These are phyloP conservation scores for Malassezia sympodialis DNA, from an alignment of 1,284 basidiomycete genomes.

Conservation along the genomic window DNA sequence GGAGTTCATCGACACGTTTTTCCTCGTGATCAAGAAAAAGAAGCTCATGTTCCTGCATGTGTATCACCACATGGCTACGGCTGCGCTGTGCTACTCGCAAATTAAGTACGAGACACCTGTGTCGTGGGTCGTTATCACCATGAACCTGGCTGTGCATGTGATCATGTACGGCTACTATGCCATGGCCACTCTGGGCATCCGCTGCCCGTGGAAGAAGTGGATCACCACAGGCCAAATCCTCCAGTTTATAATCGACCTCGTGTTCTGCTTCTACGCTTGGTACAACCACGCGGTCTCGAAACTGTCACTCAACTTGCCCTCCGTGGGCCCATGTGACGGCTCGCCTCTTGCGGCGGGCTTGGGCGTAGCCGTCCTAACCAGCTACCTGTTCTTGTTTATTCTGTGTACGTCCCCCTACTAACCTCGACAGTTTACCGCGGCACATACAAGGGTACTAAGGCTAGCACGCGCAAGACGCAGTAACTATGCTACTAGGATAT, in stretches of 20 bases:
- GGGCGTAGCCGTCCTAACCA: constrained; percentile 75
- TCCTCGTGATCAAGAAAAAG: constrained; percentile 95
- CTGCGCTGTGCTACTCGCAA: constrained; percentile 84
- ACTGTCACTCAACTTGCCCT: constrained; percentile 56
- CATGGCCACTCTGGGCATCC: constrained; percentile 33
- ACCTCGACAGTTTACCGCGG: constrained; percentile 36
- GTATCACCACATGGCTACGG: constrained; percentile 98
- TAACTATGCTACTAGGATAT: too few species aligned
- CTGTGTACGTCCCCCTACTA: constrained; percentile 12
- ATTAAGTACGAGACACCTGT: constrained; percentile 64
- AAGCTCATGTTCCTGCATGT: constrained; percentile 84
- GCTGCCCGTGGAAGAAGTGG: constrained; percentile 74
- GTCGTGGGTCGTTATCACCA: constrained; percentile 87
- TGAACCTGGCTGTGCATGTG: constrained; percentile 91
- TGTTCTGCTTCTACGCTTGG: constrained; percentile 14
- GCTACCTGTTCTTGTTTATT: constrained; percentile 55
- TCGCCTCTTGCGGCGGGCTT: constrained; percentile 76
- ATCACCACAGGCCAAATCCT: constrained; percentile 86
- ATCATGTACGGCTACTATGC: constrained; percentile 63
- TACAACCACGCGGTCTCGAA: constrained; percentile 43
- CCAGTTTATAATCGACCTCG: constrained; percentile 22
- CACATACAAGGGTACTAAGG: constrained; percentile 44
- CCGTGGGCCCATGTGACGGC: constrained; percentile 71
- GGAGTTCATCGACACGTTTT: constrained; percentile 87
- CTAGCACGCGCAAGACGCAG: constrained; percentile 9